Evolutionary conservation across 2,329 filamentous ascomycete species (phyloP), one percentile per base, ranked within the genome.

Genomic region (Penicillium brevicompactum): DNA sequence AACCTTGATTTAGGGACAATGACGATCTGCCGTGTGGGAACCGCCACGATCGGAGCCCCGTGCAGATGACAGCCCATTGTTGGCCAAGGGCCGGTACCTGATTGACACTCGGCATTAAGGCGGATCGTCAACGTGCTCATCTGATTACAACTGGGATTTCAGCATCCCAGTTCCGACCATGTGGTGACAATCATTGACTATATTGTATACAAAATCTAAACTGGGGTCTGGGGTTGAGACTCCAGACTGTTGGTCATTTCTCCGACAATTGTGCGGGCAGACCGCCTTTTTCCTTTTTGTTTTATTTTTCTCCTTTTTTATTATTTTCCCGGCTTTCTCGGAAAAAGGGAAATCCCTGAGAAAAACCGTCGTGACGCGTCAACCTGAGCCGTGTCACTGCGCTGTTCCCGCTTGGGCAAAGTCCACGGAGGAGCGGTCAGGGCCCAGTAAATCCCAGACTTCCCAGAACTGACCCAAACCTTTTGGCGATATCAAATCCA

Each of bases 11-110:
- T 64, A 61, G 51, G 64, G 67, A 62, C 61, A 70, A 69, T 70
- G 70, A 66, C 69, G 70, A 72, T 72, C 70, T 72, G 70, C 70
- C 70, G 70, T 66, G 64, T 70, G 64, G 65, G 63, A 66, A 70
- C 69, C 59, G 68, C 68, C 67, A 68, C 68, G 67, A 64, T 63
- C 56, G 60, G 63, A 67, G 53, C 67, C 66, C 65, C 66, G 60
- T 70, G 69, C 69, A 70, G 68, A 69, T 71, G 67, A 70, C 67
- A 70, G 61, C 55, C 46, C 42, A 55, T 51, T 58, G 54, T 54
- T 59, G 42, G 55, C 30, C 41, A 37, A 57, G 46, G 31, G 24
- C 40, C 30, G 46, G 59, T 61, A 51, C 59, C 59, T 61, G 57
- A 56, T 55, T 57, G 46, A 57, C 54, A 51, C 34, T 52, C 53